Percentiles rank a stretch among this genome's conserved stretches.
Evolutionary conservation across 176 grass and related monocot species (phyloP).

Genomic region (Raddia distichophylla): DNA sequence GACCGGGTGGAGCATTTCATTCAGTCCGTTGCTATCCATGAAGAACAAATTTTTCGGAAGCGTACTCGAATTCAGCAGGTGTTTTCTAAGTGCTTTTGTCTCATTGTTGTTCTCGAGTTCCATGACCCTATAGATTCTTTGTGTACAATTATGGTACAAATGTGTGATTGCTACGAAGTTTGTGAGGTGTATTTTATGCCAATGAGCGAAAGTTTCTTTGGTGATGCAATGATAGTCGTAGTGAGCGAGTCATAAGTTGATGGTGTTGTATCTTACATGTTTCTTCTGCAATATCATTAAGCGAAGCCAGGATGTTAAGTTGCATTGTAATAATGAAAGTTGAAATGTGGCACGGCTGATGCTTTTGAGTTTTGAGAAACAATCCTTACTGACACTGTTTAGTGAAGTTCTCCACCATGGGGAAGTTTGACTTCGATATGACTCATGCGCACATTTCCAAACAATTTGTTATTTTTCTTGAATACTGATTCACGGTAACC

Average conservation of each 20-base stretch:
- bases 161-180: slow-evolving; percentile 13
- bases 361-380: slow-evolving; percentile 13
- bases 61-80: slow-evolving; percentile 94
- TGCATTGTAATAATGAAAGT: slow-evolving; percentile 27
- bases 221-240: slow-evolving; percentile 1
- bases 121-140: slow-evolving; percentile 1
- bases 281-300: slow-evolving; percentile 24
- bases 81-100: slow-evolving; percentile 30
- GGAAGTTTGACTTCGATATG: not conserved
- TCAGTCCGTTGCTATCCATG: slow-evolving; percentile 78
- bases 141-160: slow-evolving; percentile 25
- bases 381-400: slow-evolving; percentile 1
- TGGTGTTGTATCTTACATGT: slow-evolving; percentile 20
- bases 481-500: not conserved
- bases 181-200: slow-evolving; percentile 17
- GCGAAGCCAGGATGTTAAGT: slow-evolving; percentile 14
- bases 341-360: slow-evolving; percentile 15
- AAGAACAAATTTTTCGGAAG: slow-evolving; percentile 99
- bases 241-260: not conserved
- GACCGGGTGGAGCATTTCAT: slow-evolving; percentile 96
- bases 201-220: slow-evolving; percentile 13
- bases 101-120: slow-evolving; percentile 29
- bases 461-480: slow-evolving; percentile 25
- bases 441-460: slow-evolving; percentile 10
- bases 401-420: not conserved